These are phyloP conservation scores for Phaeotremella skinneri DNA, from an alignment of 768 basidiomycete species.

Conservation along the genomic window DNA sequence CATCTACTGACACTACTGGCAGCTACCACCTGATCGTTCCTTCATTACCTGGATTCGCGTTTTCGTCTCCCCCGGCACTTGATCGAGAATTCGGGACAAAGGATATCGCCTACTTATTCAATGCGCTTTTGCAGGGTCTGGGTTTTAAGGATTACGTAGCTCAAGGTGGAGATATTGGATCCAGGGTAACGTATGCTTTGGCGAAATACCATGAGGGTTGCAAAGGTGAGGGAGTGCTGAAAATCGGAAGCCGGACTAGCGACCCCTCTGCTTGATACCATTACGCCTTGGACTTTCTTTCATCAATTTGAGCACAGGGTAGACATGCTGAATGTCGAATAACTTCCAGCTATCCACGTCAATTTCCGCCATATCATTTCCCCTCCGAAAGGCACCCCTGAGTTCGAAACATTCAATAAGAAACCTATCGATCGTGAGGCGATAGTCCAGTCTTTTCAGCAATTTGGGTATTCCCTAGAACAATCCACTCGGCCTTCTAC, in stretches of 20 bases:
- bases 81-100: slow-evolving; percentile 27
- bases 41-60: slow-evolving; percentile 35
- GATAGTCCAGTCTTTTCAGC: slow-evolving; percentile 1
- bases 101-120: slow-evolving; percentile 36
- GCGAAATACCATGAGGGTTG: slow-evolving; percentile 32
- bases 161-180: slow-evolving; percentile 48
- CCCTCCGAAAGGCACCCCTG: slow-evolving; percentile 12
- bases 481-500: slow-evolving; percentile 40
- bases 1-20: not conserved
- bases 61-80: slow-evolving; percentile 31
- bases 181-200: slow-evolving; percentile 25
- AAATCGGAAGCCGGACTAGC: not conserved
- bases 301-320: not conserved
- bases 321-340: not conserved
- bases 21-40: slow-evolving; percentile 24
- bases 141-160: slow-evolving; percentile 42
- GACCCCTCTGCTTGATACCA: not conserved
- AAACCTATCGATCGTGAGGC: slow-evolving; percentile 4
- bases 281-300: not conserved
- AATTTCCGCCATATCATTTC: slow-evolving; percentile 18
- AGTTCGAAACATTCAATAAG: not conserved
- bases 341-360: slow-evolving; percentile 10
- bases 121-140: slow-evolving; percentile 40
- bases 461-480: slow-evolving; percentile 35
- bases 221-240: slow-evolving; percentile 26